phyloP scores from a whole-genome alignment of 768 basidiomycete species.

The Pulveroboletus sp. region DNA sequence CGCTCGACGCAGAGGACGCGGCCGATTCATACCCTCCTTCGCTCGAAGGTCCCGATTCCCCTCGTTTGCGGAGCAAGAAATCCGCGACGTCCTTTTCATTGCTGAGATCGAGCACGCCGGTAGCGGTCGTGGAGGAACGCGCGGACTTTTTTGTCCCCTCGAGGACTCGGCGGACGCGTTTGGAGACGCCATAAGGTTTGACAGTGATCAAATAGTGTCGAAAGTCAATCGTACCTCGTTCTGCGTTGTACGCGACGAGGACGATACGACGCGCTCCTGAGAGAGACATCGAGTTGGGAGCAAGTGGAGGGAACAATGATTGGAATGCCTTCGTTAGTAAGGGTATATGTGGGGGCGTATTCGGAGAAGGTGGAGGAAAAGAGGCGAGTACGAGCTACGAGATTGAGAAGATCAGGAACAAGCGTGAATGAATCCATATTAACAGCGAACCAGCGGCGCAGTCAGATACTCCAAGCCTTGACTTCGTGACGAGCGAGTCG shows the following conservation, averaged over 20 bases:
- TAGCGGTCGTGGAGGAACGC: slow-evolving; percentile 23
- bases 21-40: slow-evolving; percentile 74
- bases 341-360: slow-evolving; percentile 77
- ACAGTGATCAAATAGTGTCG: slow-evolving; percentile 95
- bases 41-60: slow-evolving; percentile 52
- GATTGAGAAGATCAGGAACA: neutral
- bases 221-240: slow-evolving; percentile 82
- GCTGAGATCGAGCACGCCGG: slow-evolving; percentile 68
- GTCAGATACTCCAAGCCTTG: slow-evolving; percentile 88
- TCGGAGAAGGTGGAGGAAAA: slow-evolving; percentile 70
- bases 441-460: slow-evolving; percentile 84
- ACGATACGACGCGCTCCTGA: slow-evolving; percentile 93
- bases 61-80: slow-evolving; percentile 74
- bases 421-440: neutral
- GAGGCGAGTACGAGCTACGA: slow-evolving; percentile 81
- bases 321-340: slow-evolving; percentile 97
- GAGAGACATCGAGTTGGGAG: slow-evolving; percentile 72
- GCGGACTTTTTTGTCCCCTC: slow-evolving; percentile 47
- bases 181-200: slow-evolving; percentile 90
- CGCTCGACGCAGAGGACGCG: slow-evolving; percentile 77
- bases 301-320: slow-evolving; percentile 90
- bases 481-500: slow-evolving; percentile 62
- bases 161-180: slow-evolving; percentile 82
- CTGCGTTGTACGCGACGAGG: slow-evolving; percentile 85
- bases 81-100: slow-evolving; percentile 94